These are phyloP conservation scores for Colletotrichum musicola DNA, from an alignment of 2,329 filamentous ascomycete species.

Conservation along the genomic window DNA sequence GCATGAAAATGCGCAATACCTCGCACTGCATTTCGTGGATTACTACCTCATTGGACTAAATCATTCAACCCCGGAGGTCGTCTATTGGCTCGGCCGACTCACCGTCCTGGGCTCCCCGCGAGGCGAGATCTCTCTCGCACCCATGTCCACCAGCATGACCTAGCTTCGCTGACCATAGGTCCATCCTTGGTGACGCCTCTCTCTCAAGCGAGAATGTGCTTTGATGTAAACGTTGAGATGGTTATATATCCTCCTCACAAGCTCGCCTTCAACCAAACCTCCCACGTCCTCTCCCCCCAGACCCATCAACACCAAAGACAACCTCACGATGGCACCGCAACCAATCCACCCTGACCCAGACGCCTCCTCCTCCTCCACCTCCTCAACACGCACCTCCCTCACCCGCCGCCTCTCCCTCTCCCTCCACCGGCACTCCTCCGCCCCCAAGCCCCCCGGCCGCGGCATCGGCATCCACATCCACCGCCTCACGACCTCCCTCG, in stretches of 20 bases:
- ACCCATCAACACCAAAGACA: neutral
- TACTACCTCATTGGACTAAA: neutral
- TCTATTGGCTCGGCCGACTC: neutral
- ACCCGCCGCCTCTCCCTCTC: constrained; percentile 31
- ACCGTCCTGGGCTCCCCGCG: constrained; percentile 5
- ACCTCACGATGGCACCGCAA: neutral
- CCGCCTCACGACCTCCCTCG: constrained; percentile 74
- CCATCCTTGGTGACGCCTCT: constrained; percentile 11
- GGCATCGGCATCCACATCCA: constrained; percentile 70
- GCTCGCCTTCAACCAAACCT: neutral
- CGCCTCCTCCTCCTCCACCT: constrained; percentile 3
- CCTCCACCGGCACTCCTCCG: constrained; percentile 6
- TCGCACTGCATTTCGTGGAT: neutral
- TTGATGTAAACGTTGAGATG: neutral
- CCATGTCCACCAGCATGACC: neutral
- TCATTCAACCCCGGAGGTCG: neutral
- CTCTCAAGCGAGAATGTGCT: neutral
- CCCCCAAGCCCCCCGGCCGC: constrained; percentile 15
- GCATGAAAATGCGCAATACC: neutral
- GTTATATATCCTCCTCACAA: constrained; percentile 14
- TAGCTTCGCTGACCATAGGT: neutral
- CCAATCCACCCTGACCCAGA: neutral
- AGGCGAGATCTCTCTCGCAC: constrained; percentile 17
- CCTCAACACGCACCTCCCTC: constrained; percentile 7
- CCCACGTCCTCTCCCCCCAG: too few species aligned